These are phyloP conservation scores for Cadophora malorum DNA, from an alignment of 2,329 filamentous ascomycete species.

Conservation along the genomic window DNA sequence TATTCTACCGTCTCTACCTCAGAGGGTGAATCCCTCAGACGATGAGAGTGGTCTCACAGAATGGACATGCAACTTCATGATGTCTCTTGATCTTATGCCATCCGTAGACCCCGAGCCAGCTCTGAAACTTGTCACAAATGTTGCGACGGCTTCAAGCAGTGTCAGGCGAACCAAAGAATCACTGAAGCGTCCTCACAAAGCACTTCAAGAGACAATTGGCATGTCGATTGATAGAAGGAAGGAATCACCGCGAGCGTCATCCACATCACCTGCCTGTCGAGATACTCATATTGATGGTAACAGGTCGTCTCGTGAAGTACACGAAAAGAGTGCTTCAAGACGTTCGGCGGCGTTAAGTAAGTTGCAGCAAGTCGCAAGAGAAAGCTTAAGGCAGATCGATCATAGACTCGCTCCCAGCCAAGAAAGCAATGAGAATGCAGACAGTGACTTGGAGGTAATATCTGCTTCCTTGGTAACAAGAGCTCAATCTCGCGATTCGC, in stretches of 20 bases:
- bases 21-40: background rate
- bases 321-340: background rate
- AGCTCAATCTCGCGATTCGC: background rate
- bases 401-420: background rate
- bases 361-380: background rate
- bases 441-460: background rate
- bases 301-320: background rate
- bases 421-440: background rate
- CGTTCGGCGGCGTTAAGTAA: background rate
- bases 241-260: background rate
- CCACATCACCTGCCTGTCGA: background rate
- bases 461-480: background rate
- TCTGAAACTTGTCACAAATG: background rate
- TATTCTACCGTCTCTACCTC: no score
- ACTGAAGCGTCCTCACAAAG: conserved; percentile 2
- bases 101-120: background rate
- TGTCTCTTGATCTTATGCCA: background rate
- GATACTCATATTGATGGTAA: background rate
- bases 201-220: background rate
- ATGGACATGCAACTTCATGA: background rate
- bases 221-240: background rate
- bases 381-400: background rate
- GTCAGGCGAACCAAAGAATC: background rate
- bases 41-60: conserved; percentile 9
- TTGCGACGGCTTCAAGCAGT: no score